Percentiles rank a stretch among this genome's conserved stretches.
phyloP scores from a whole-genome alignment of 2,329 filamentous ascomycete genomes.

The Taxawa tesnikishii region DNA sequence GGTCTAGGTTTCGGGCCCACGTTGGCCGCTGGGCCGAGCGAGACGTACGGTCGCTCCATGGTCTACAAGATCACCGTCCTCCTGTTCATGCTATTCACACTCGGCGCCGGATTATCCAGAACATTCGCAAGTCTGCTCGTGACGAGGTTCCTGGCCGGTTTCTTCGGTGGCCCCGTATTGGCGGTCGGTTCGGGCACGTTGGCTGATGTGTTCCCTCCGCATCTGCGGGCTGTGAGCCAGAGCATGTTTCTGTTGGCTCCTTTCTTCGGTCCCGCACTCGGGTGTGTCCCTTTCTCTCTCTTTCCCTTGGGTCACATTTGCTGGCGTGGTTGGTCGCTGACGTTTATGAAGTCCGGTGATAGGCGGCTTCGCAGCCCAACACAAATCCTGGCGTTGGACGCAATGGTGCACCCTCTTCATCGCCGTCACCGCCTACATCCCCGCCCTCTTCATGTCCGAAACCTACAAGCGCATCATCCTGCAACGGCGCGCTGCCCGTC shows the following conservation, averaged over 20 bases:
- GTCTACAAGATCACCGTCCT: slow-evolving; percentile 59
- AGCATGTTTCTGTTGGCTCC: slow-evolving; percentile 27
- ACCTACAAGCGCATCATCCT: slow-evolving; percentile 43
- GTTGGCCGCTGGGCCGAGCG: slow-evolving; percentile 61
- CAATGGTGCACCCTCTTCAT: slow-evolving; percentile 33
- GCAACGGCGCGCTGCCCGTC: slow-evolving; percentile 20
- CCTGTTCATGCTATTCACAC: slow-evolving; percentile 42
- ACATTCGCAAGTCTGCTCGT: slow-evolving; percentile 59
- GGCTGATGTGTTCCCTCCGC: slow-evolving; percentile 25
- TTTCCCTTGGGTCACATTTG: slow-evolving; percentile 5
- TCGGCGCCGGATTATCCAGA: slow-evolving; percentile 36
- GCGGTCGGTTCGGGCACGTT: slow-evolving; percentile 30
- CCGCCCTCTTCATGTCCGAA: slow-evolving; percentile 35
- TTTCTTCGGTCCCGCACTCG: slow-evolving; percentile 25
- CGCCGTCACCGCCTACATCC: slow-evolving; percentile 21
- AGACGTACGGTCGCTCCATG: slow-evolving; percentile 55
- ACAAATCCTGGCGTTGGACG: slow-evolving; percentile 29
- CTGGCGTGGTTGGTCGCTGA: background rate
- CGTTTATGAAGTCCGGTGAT: slow-evolving; percentile 22
- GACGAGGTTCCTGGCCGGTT: slow-evolving; percentile 41
- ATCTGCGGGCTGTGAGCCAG: slow-evolving; percentile 20
- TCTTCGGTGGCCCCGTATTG: slow-evolving; percentile 21
- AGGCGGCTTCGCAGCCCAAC: slow-evolving; percentile 30
- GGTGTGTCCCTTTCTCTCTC: slow-evolving; percentile 14
- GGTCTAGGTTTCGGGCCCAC: slow-evolving; percentile 57